These are phyloP conservation scores for Ammopiptanthus mongolicus DNA, from an alignment of 306 rosid genomes.

Conservation along the genomic window DNA sequence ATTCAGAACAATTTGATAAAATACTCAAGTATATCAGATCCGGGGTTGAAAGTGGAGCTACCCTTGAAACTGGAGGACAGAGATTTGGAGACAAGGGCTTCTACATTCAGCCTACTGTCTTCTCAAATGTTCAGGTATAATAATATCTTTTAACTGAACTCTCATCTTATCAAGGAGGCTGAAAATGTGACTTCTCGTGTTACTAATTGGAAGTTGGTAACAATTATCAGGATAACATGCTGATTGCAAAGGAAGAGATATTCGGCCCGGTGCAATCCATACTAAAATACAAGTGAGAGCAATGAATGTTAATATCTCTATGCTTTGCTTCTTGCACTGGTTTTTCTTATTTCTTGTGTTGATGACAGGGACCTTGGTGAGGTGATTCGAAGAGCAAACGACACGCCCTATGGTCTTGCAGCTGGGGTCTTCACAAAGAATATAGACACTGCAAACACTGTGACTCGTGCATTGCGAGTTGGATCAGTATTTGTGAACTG, in stretches of 20 bases:
- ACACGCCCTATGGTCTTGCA: constrained; percentile 62
- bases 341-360: not conserved
- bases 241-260: constrained; percentile 71
- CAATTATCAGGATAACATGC: constrained; percentile 59
- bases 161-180: not conserved
- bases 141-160: not conserved
- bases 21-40: constrained; percentile 53
- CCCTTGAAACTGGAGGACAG: constrained; percentile 67
- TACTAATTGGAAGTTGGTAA: not conserved
- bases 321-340: not conserved
- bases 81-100: constrained; percentile 55
- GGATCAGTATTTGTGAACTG: constrained; percentile 73
- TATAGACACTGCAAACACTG: constrained; percentile 57
- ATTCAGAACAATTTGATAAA: constrained; percentile 63
- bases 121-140: constrained; percentile 63
- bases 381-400: constrained; percentile 61
- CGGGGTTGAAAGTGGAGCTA: constrained; percentile 68
- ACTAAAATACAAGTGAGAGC: constrained; percentile 62
- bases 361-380: constrained; percentile 49
- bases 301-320: not conserved
- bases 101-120: constrained; percentile 72
- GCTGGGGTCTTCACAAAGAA: constrained; percentile 70
- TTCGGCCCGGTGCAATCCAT: constrained; percentile 82
- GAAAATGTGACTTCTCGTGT: not conserved
- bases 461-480: constrained; percentile 58